These are phyloP conservation scores for Fusarium decemcellulare DNA, from an alignment of 2,329 filamentous ascomycete species.

Conservation along the genomic window DNA sequence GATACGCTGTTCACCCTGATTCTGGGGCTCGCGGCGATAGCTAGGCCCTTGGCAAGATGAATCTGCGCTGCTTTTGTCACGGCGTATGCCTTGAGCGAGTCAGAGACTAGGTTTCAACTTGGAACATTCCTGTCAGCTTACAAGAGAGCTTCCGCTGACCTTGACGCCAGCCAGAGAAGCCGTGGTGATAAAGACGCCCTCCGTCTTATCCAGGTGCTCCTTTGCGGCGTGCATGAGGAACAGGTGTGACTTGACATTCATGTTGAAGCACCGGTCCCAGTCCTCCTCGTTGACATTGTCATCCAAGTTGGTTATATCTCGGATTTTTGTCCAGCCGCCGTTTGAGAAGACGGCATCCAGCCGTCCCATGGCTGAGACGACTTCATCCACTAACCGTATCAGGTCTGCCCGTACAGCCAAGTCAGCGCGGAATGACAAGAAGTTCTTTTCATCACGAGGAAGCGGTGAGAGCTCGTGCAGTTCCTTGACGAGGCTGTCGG, in stretches of 20 bases:
- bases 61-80: conserved; percentile 83
- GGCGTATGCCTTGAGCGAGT: conserved; percentile 71
- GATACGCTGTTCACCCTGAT: conserved; percentile 73
- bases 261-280: conserved; percentile 71
- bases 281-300: conserved; percentile 70
- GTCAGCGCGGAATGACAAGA: conserved; percentile 75
- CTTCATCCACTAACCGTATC: conserved; percentile 69
- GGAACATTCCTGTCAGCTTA: conserved; percentile 44
- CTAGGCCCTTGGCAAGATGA: conserved; percentile 69
- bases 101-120: neutral
- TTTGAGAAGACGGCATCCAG: conserved; percentile 87
- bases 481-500: conserved; percentile 69
- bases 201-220: conserved; percentile 66
- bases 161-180: conserved; percentile 76
- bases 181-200: conserved; percentile 75
- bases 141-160: conserved; percentile 72
- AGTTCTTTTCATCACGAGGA: conserved; percentile 41
- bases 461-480: conserved; percentile 64
- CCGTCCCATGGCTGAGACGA: conserved; percentile 69
- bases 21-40: conserved; percentile 65
- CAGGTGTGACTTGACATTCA: conserved; percentile 75
- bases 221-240: conserved; percentile 71
- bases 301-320: conserved; percentile 62
- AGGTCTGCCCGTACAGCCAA: conserved; percentile 73
- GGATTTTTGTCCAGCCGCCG: conserved; percentile 69